Percentiles rank a stretch among this genome's conserved stretches.
phyloP scores from a whole-genome alignment of 2,329 filamentous ascomycete genomes.

The Fusarium sp. region DNA sequence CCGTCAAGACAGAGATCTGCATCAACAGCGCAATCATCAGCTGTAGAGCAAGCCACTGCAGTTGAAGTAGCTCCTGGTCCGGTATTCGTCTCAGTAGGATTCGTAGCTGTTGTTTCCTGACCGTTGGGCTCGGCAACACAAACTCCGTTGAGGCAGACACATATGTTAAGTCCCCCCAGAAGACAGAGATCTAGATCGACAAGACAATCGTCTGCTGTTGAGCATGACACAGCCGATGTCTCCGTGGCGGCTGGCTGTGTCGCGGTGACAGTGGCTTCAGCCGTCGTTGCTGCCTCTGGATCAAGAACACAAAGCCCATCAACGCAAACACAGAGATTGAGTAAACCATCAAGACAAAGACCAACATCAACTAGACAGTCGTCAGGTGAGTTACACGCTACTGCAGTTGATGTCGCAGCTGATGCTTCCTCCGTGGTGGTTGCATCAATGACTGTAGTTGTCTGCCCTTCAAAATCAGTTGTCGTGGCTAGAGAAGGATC shows the following conservation, averaged over 20 bases:
- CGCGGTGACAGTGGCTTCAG: neutral
- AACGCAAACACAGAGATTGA: slow-evolving; percentile 10
- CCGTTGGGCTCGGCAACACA: neutral
- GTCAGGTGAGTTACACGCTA: neutral
- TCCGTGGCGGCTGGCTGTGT: neutral
- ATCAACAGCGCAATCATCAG: neutral
- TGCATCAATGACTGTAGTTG: neutral
- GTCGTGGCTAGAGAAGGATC: too few relatives aligned
- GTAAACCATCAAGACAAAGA: slow-evolving; percentile 7
- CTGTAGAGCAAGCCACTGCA: neutral
- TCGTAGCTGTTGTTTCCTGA: neutral
- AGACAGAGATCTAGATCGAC: neutral
- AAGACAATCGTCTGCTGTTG: neutral
- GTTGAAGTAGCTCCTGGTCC: neutral
- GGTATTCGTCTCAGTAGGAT: neutral
- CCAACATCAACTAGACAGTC: neutral
- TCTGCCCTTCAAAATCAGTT: too few relatives aligned
- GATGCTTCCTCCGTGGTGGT: neutral
- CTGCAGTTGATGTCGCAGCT: neutral
- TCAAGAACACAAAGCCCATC: slow-evolving; percentile 8
- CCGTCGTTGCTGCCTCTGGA: neutral
- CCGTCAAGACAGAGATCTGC: neutral
- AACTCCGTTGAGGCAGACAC: neutral
- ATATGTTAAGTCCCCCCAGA: neutral
- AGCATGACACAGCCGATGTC: neutral